Evolutionary conservation across 768 basidiomycete genomes (phyloP).

Genomic region (Russula virescens): DNA sequence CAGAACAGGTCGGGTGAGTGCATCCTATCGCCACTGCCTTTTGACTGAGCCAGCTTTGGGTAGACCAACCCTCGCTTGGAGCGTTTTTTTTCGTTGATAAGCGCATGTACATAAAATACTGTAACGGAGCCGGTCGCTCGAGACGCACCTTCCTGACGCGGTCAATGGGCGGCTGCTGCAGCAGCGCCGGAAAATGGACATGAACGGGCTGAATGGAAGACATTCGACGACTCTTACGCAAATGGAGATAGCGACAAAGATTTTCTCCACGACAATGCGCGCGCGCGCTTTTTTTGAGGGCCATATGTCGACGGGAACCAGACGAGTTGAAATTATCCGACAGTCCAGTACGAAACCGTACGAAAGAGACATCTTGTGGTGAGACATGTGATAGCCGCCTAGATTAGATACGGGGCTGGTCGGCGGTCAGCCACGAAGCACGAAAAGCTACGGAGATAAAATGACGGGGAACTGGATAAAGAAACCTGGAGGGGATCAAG

Average conservation of each 20-base stretch:
- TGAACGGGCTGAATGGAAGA: slow-evolving; percentile 22
- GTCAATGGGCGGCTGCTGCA: slow-evolving; percentile 32
- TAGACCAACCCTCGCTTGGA: slow-evolving; percentile 32
- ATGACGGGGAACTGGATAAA: slow-evolving; percentile 5
- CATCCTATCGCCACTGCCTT: slow-evolving; percentile 32
- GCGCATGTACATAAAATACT: slow-evolving; percentile 4
- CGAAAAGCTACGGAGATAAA: not conserved
- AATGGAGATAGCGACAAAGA: slow-evolving; percentile 20
- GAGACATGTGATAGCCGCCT: slow-evolving; percentile 1
- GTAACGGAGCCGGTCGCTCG: not conserved
- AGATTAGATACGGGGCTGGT: not conserved
- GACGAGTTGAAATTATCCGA: slow-evolving; percentile 12
- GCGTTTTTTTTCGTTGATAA: slow-evolving; percentile 14
- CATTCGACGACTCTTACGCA: slow-evolving; percentile 13
- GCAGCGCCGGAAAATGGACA: slow-evolving; percentile 33
- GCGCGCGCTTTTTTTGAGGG: slow-evolving; percentile 9
- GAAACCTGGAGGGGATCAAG: not conserved
- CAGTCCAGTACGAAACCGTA: slow-evolving; percentile 6
- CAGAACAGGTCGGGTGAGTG: slow-evolving; percentile 37
- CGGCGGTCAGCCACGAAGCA: slow-evolving; percentile 4
- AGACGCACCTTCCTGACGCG: slow-evolving; percentile 32
- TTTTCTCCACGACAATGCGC: slow-evolving; percentile 10
- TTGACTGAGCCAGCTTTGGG: slow-evolving; percentile 39
- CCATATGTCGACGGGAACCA: slow-evolving; percentile 8
- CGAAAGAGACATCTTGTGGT: not conserved